Percentiles rank a stretch among this genome's conserved stretches.
Evolutionary conservation across 2,329 filamentous ascomycete species (phyloP).

Genomic region (Graphilbum fragrans): DNA sequence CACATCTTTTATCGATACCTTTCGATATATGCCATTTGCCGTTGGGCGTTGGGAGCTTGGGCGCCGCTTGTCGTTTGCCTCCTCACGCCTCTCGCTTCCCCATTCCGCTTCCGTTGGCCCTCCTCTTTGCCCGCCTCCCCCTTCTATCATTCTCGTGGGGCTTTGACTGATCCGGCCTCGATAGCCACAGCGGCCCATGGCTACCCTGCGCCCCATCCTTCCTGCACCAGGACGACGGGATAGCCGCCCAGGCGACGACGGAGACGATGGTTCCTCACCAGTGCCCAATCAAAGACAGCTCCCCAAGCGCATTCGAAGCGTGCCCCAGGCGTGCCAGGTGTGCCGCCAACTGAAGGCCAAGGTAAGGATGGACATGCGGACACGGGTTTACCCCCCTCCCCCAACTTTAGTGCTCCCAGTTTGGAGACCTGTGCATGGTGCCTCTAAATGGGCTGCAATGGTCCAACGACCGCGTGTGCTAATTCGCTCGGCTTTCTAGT

Average conservation of each 20-base stretch:
- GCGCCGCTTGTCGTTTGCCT: slow-evolving; percentile 26
- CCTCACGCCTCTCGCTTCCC: slow-evolving; percentile 13
- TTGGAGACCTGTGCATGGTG: too few species aligned
- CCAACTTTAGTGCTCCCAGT: too few species aligned
- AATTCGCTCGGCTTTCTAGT: slow-evolving; percentile 15
- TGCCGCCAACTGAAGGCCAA: slow-evolving; percentile 17
- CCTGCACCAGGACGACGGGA: slow-evolving; percentile 5
- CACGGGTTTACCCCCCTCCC: too few species aligned
- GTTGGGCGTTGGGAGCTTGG: too few species aligned
- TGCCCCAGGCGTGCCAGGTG: slow-evolving; percentile 17
- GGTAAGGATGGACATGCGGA: too few species aligned
- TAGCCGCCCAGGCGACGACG: slow-evolving; percentile 3
- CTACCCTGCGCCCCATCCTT: slow-evolving; percentile 7
- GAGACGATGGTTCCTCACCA: neutral
- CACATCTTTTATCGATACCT: too few species aligned
- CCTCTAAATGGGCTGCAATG: too few species aligned
- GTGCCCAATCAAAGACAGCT: slow-evolving; percentile 2
- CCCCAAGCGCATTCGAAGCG: slow-evolving; percentile 10
- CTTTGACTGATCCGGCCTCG: neutral
- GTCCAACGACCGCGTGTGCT: too few species aligned
- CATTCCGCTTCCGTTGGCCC: neutral
- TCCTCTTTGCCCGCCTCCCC: neutral
- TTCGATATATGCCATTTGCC: too few species aligned
- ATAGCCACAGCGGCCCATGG: slow-evolving; percentile 3
- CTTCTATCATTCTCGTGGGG: neutral